Evolutionary conservation across 164 flowering plant genomes (phyloP), one percentile per base, ranked within the genome.

Genomic region (Berberis vulgaris): DNA sequence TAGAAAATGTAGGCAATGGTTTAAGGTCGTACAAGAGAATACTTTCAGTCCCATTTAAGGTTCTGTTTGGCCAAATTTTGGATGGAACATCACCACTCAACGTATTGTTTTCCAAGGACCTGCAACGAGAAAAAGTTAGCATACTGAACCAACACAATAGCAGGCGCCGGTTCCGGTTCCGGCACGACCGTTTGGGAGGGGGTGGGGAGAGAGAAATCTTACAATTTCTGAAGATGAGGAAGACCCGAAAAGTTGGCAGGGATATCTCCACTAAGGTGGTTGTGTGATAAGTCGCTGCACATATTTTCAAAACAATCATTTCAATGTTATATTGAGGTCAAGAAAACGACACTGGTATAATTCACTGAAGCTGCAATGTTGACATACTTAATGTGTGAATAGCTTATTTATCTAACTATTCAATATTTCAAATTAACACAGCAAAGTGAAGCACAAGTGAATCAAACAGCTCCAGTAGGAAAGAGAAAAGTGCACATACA

Each of bases 221-320:
- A 92, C 98, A 92, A 69, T 76, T 53, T 84, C 68, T 92, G 96
- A 45, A 89, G 95, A 45, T 9, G 60, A 47, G 89, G 85, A 68
- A 85, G 85, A 49, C 65, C 65, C 12, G 96, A 83, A 72, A 87
- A 82, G 66, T 73, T 87, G 50, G 64, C 40, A 11, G 89, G 95
- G 57, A 92, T 81, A 41, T 84, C 67, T 75, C 95, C 98, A 69
- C 67, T 85, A 5, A 92, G 85, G 38, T 57, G 65, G 79, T 92
- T 92, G 63, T 79, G 6, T 12, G 98, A 87, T 42, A 92, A 74
- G 67, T 73, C 71, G 43, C 98, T 92, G 95, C 83, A 82, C 5
- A 62, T 43, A 67, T 54, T 44, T 60, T 49, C 62, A 49, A 12
- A 59, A 7, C 10, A 26, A 41, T 56, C 7, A 43, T 6, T 13